Base-by-base conservation (phyloP, 768 basidiomycete genomes). In the Auricularia heimuer region DNA sequence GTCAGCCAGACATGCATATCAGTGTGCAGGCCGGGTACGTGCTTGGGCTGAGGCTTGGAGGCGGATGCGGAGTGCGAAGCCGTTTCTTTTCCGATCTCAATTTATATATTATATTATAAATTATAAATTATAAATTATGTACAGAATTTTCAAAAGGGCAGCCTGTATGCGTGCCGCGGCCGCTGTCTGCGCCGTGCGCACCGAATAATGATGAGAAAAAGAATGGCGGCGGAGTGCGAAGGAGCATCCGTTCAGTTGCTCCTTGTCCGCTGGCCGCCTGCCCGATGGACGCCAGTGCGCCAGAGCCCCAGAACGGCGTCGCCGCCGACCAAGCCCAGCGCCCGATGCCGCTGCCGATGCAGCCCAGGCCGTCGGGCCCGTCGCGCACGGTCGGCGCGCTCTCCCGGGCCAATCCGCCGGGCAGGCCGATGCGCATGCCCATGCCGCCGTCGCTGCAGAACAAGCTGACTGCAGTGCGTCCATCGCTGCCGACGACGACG, bases 391-490 rank as follows among this genome's bases (percentile, higher is more conserved):
- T 29, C 24, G 56, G 56, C 56, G 56, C 56, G 34, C 77, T 65
- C 77, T 86, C 56, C 80, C 85, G 67, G 73, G 77, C 54, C 78
- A 75, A 76, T 74, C 72, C 65, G 66, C 74, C 65, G 71, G 68
- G 65, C 75, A 77, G 51, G 75, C 82, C 56, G 21, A 88, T 88
- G 0, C 88, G 89, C 60, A 90, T 98, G 67, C 95, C 95, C 60
- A 90, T 98, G 67, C 95, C 95, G 0, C 92, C 94, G 0, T 82
- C 85, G 58, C 82, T 98, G 56, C 94, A 94, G 73, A 92, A 91
- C 67, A 97, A 94, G 80, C 90, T 98, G 89, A 91, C 90, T 51
- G 91, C 89, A 35, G 93, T 95, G 73, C 70, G 85, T 80, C 1
- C 58, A 51, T 18, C 61, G 54, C 54, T 21, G 45, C 4, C 24